Percentiles rank a stretch among this genome's conserved stretches.
Conservation (phyloP, 768 basidiomycete genomes). For the Phylloporus scabripes region DNA sequence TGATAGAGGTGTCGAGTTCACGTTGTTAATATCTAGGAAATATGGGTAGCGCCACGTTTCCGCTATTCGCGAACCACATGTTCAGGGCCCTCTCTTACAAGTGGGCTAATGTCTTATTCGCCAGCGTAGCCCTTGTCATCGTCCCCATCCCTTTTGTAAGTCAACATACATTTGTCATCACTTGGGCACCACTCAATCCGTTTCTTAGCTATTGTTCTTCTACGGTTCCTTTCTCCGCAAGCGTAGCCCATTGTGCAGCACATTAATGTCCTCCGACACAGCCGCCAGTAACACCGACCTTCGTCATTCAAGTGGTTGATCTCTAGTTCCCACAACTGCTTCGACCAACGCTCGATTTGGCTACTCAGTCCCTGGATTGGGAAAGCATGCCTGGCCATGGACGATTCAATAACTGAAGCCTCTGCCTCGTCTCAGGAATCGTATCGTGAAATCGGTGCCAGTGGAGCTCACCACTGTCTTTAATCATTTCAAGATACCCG, state of each 20-base stretch:
- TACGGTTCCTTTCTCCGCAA: slow-evolving; percentile 27
- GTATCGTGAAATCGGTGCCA: neutral
- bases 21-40: slow-evolving; percentile 35
- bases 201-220: slow-evolving; percentile 27
- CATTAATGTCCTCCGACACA: slow-evolving; percentile 4
- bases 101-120: slow-evolving; percentile 56
- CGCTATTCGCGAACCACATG: slow-evolving; percentile 58
- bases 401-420: neutral
- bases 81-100: slow-evolving; percentile 48
- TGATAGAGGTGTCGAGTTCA: neutral
- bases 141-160: slow-evolving; percentile 55
- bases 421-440: neutral
- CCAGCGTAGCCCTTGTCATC: slow-evolving; percentile 45
- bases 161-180: neutral
- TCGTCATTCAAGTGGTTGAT: slow-evolving; percentile 1
- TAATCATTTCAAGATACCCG: neutral
- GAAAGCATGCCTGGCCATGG: slow-evolving; percentile 10
- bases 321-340: neutral
- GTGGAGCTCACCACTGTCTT: neutral
- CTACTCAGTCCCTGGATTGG: neutral
- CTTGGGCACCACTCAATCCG: neutral
- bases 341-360: neutral
- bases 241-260: slow-evolving; percentile 19
- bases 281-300: neutral
- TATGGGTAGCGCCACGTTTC: slow-evolving; percentile 47